Conservation (phyloP, 1,139 yeast genomes). For the Geotrichum histeridarum region DNA sequence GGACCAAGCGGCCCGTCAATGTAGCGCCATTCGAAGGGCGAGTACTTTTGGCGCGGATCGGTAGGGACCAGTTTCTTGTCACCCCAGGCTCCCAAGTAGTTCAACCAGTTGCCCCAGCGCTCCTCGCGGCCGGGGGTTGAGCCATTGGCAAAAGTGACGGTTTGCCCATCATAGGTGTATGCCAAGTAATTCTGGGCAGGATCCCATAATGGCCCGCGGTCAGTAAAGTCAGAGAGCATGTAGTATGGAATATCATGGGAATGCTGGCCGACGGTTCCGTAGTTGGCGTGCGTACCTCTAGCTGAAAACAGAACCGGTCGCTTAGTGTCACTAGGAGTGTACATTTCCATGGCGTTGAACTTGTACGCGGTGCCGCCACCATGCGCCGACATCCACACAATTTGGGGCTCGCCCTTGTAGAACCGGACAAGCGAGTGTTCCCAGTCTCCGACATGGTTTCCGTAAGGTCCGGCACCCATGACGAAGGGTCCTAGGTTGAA, state of each 20-base stretch:
- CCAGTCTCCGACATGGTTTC: constrained; percentile 98
- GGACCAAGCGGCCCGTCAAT: constrained; percentile 95
- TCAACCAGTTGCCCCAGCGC: constrained; percentile 71
- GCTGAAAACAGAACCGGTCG: constrained; percentile 84
- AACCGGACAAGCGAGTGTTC: constrained; percentile 88
- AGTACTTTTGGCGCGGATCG: constrained; percentile 79
- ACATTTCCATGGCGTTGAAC: constrained; percentile 67
- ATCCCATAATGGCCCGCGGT: constrained; percentile 93
- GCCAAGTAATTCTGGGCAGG: constrained; percentile 77
- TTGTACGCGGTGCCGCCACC: constrained; percentile 93
- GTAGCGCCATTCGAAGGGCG: constrained; percentile 83
- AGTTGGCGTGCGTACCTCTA: constrained; percentile 94
- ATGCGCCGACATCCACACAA: constrained; percentile 98
- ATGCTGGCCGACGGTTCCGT: constrained; percentile 93
- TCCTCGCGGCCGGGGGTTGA: constrained; percentile 51
- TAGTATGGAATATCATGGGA: constrained; percentile 92
- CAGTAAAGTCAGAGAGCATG: constrained; percentile 87
- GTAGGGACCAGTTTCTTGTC: constrained; percentile 59
- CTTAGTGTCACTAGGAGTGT: constrained; percentile 29
- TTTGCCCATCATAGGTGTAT: constrained; percentile 64
- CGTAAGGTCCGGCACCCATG: constrained; percentile 96
- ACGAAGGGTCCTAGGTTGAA: constrained; percentile 94
- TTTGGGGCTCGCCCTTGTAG: constrained; percentile 72
- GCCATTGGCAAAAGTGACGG: constrained; percentile 41
- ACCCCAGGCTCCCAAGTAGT: constrained; percentile 87